Percentiles rank a stretch among this genome's conserved stretches.
Evolutionary conservation across 2,329 filamentous ascomycete genomes (phyloP).

Genomic region (Dothidotthia symphoricarpi): DNA sequence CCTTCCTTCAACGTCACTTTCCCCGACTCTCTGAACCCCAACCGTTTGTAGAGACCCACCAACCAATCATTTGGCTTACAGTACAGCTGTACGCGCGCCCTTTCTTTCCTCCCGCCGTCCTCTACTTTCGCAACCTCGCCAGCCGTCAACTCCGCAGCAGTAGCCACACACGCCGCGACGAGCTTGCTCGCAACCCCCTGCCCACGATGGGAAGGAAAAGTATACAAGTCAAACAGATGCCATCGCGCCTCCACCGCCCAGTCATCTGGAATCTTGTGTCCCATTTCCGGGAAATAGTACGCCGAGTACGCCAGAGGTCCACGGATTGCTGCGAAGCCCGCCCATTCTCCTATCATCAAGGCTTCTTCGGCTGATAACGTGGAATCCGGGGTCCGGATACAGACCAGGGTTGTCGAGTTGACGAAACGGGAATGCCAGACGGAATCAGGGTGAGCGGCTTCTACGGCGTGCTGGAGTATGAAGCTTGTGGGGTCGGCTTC

Average conservation of each 20-base stretch:
- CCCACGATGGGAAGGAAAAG: conserved; percentile 10
- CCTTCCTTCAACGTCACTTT: conserved; percentile 12
- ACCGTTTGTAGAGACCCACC: conserved; percentile 11
- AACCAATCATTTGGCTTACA: conserved; percentile 11
- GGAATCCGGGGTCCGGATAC: conserved; percentile 2
- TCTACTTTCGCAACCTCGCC: background rate
- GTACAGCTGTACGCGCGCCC: conserved; percentile 15
- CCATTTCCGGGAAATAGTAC: conserved; percentile 17
- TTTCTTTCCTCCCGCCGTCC: background rate
- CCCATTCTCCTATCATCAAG: conserved; percentile 18
- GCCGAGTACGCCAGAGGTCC: conserved; percentile 13
- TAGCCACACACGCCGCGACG: conserved; percentile 4
- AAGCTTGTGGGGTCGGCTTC: conserved; percentile 16
- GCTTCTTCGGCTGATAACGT: conserved; percentile 4
- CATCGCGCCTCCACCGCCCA: conserved; percentile 14
- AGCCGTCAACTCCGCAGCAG: background rate
- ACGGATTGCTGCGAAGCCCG: conserved; percentile 14
- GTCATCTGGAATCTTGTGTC: conserved; percentile 9
- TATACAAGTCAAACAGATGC: conserved; percentile 23
- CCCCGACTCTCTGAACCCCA: conserved; percentile 15
- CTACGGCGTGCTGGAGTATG: conserved; percentile 10
- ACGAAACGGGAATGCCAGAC: conserved; percentile 15
- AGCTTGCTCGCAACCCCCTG: conserved; percentile 12
- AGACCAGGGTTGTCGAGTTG: conserved; percentile 4
- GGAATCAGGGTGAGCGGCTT: conserved; percentile 8